A percentile compares a stretch with the other conserved stretches of the same genome.
Conservation (phyloP, 768 basidiomycete genomes). For the Tulasnella sp. region DNA sequence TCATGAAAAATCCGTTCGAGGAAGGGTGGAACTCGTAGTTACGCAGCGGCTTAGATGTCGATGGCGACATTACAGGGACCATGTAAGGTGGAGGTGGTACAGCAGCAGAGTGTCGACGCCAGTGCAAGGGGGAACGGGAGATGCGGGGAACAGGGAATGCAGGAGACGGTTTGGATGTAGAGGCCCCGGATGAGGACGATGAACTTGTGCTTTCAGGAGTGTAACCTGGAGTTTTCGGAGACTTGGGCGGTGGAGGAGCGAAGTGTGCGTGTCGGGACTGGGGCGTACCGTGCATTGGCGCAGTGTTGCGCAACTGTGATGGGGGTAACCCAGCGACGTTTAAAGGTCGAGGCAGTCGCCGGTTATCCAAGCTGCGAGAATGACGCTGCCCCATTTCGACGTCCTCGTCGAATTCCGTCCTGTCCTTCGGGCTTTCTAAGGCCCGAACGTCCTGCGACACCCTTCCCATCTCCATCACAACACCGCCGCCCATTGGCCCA, state of each 20-base stretch:
- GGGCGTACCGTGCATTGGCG: neutral
- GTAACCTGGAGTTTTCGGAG: neutral
- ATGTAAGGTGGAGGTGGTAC: slow-evolving; percentile 17
- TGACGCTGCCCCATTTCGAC: neutral
- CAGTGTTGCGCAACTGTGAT: neutral
- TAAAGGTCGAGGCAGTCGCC: neutral
- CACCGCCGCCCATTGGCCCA: slow-evolving; percentile 7
- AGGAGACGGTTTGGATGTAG: neutral
- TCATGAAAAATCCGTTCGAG: slow-evolving; percentile 62
- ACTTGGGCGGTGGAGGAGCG: slow-evolving; percentile 6
- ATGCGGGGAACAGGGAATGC: neutral
- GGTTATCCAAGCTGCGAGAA: neutral
- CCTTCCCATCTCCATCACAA: slow-evolving; percentile 16
- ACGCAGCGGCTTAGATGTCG: slow-evolving; percentile 36
- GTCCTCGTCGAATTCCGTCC: neutral
- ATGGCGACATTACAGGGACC: slow-evolving; percentile 29
- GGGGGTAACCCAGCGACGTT: neutral
- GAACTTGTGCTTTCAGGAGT: too few species aligned
- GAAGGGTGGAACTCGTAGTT: slow-evolving; percentile 61
- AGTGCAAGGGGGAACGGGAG: neutral
- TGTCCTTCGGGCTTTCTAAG: neutral
- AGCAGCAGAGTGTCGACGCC: neutral
- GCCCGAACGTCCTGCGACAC: neutral
- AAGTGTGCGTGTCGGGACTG: slow-evolving; percentile 13
- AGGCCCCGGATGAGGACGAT: neutral